Base-by-base conservation (phyloP, 2,329 filamentous ascomycete genomes). In the Cryphonectria radicalis region DNA sequence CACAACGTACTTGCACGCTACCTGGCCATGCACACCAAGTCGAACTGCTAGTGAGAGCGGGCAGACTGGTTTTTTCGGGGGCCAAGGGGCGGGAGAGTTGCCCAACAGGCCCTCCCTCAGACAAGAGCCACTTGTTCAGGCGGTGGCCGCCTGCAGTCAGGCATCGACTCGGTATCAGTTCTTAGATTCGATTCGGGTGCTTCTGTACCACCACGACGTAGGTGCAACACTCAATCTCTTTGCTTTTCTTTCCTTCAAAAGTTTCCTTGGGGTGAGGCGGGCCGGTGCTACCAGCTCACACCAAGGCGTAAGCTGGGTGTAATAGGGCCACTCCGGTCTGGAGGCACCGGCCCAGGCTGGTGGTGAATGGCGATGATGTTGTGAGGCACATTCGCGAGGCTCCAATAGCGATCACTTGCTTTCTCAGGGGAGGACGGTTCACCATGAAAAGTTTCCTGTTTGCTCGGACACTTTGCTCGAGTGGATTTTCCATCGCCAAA, bases 391-490 rank as follows among this genome's bases (percentile, higher is more conserved):
- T 17, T 43, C 22, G 50, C 65, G 53, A 59, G 50, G 65, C 53
- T 67, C 65, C 22, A 5, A 40, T 3, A 40, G 55, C 55, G 5
- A 32, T 32, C 6, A 28, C 28, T 8, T 32, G n/a, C 2, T 25
- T 17, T 17, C 28, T 59, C 25, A 8, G n/a, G 3, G 55, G 25
- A 32, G 28, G 3, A 2, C 6, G 13, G 2, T 40, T 40, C 35
- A n/a, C 7, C 25, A 17, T 59, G 35, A 40, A 46, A 40, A 14
- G 1, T 63, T 55, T 28, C 37, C 17, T 28, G 40, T 17, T 32
- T n/a, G 22, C 28, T 43, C 22, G 40, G 55, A 63, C 28, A 68
- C 40, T 59, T 68, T 60, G 42, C 66, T 64, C 62, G 32, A 35
- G 40, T 59, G 55, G 55, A 35, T 13, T 17, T 3, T 28, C 28